Base-by-base conservation (phyloP, 495 filamentous ascomycete genomes). In the Pyrenula massariospora region DNA sequence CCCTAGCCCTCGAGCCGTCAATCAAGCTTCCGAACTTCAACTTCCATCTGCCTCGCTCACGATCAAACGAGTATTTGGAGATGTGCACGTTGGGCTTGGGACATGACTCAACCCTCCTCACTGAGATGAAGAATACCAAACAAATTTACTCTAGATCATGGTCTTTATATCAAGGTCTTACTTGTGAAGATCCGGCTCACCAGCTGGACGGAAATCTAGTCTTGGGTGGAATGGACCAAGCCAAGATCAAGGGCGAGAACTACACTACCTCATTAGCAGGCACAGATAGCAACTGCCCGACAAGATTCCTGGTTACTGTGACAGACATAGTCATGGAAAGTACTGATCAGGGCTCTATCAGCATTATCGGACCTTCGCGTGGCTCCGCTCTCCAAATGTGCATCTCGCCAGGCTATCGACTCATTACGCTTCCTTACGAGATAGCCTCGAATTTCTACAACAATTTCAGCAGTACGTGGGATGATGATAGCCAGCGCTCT, bases 181-280 rank as follows among this genome's bases (percentile, higher is more conserved):
- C 65, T 53, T 68, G 71, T 51, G 65, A 65, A 25, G 59, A 62
- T 10, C n/a, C 54, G 1, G 22, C 50, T 5, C 56, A 47, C 1
- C 58, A 60, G 56, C 61, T 68, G 31, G 69, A 76, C 53, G 73
- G 73, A 1, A 61, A 52, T 5, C 36, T 74, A 15, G 67, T 75
- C 10, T 60, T 75, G 5, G 73, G 73, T 10, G 73, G 71, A 24
- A 75, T 70, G 50, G 73, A 74, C 53, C 25, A 55, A 54, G 68
- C 70, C 12, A 75, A 73, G 50, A 60, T 66, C 8, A 66, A 60
- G 2, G 69, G 67, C 2, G 50, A 31, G 10, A 68, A 68, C n/a
- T 57, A 62, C n/a, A 69, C 71, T 0, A 56, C 61, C 24, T 60
- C 19, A 52, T 10, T 63, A 53, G 24, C 20, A 2, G 1, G 57